Conservation (phyloP, 2,329 filamentous ascomycete genomes). For the Ophiobolus disseminans region DNA sequence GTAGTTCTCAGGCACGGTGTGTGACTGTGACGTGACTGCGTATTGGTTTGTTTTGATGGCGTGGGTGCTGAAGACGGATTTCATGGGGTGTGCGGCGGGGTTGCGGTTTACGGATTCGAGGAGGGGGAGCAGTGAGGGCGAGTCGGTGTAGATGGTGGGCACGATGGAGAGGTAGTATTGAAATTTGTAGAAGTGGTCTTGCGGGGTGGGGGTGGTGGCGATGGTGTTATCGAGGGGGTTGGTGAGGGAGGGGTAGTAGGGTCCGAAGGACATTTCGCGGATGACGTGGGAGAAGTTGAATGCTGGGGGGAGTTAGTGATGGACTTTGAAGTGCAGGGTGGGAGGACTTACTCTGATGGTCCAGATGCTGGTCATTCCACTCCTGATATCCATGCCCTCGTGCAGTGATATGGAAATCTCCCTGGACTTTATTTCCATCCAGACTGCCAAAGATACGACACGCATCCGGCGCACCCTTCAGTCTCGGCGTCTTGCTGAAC, state of each 20-base stretch:
- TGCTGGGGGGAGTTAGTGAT: conserved; percentile 56
- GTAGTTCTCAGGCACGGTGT: conserved; percentile 69
- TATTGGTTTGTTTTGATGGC: conserved; percentile 96
- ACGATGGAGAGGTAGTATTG: conserved; percentile 98
- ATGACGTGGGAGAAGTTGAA: conserved; percentile 99
- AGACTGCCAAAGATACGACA: conserved; percentile 90
- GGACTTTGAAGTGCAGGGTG: not conserved
- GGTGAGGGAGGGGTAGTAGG: conserved; percentile 91
- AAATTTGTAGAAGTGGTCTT: conserved; percentile 88
- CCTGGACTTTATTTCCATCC: conserved; percentile 95
- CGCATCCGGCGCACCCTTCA: conserved; percentile 69
- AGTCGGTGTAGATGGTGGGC: conserved; percentile 82
- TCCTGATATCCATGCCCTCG: conserved; percentile 93
- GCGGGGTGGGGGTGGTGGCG: conserved; percentile 79
- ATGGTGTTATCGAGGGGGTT: conserved; percentile 95
- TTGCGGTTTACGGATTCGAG: conserved; percentile 46
- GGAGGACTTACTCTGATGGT: conserved; percentile 73
- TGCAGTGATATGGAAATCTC: conserved; percentile 97
- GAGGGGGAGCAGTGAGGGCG: conserved; percentile 57
- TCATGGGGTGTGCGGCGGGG: conserved; percentile 42
- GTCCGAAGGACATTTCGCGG: conserved; percentile 93
- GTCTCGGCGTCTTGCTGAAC: conserved; percentile 75
- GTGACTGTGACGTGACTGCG: conserved; percentile 89
- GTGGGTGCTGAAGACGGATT: conserved; percentile 52
- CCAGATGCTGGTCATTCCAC: conserved; percentile 73